Evolutionary conservation across 352 stramenopile species (phyloP).

Genomic region (Globisporangium cylindrosporum): DNA sequence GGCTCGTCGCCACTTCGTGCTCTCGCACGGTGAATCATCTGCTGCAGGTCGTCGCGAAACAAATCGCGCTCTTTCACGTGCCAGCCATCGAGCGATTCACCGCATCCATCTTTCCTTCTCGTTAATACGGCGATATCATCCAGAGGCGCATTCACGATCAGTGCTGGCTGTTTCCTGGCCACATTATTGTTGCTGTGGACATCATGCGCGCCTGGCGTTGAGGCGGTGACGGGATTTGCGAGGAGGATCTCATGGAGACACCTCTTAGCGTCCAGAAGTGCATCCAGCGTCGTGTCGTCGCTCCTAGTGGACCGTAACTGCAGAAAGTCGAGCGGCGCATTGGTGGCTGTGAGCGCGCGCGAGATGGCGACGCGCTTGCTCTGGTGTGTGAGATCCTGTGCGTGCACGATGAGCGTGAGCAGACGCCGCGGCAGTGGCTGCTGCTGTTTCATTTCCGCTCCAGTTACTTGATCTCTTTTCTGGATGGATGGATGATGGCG

Average conservation of each 20-base stretch:
- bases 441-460: conserved; percentile 13
- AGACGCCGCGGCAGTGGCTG: background rate
- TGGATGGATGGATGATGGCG: conserved; percentile 1
- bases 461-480: background rate
- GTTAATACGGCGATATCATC: background rate
- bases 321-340: conserved; percentile 23
- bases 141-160: conserved; percentile 20
- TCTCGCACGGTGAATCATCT: background rate
- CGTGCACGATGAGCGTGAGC: conserved; percentile 31
- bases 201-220: background rate
- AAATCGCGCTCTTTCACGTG: conserved; percentile 30
- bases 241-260: background rate
- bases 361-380: conserved; percentile 1
- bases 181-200: background rate
- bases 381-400: conserved; percentile 14
- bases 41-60: background rate
- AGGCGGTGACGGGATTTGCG: background rate
- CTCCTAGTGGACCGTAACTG: conserved; percentile 22
- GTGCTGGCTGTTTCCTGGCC: background rate
- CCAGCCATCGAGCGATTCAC: conserved; percentile 15
- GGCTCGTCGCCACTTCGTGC: background rate
- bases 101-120: background rate
- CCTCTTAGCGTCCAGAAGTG: background rate
- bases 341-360: background rate
- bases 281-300: conserved; percentile 1